Base-by-base conservation (phyloP, 345 rosid genomes). In the Pistacia vera region DNA sequence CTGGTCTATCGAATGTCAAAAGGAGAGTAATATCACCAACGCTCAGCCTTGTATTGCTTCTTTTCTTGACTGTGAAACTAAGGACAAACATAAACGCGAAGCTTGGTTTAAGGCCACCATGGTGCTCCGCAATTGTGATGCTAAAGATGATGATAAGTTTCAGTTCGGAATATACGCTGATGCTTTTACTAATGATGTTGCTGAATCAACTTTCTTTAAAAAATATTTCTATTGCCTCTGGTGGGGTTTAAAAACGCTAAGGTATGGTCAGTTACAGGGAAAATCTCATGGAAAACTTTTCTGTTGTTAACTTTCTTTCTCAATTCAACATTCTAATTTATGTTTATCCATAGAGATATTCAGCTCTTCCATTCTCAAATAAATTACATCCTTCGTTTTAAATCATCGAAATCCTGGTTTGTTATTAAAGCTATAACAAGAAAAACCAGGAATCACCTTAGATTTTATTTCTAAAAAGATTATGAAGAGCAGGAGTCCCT, bases 161-260 rank as follows among this genome's bases (percentile, higher is more conserved):
- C 85, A 85, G 70, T 96, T 89, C 58, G 98, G 98, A 63, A 88
- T 93, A 85, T 96, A 86, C 69, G 84, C 92, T 4, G 88, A 85
- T 63, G 97, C 95, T 25, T 91, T 91, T 75, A 84, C 72, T n/a
- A 84, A 83, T 79, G 79, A 89, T 3, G 95, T 96, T 33, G 92
- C 90, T 66, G 75, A 85, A 0, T 77, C 97, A 5, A n/a, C 64
- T 38, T 90, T 93, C 76, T 41, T 74, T 20, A 83, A 88, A 41
- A 96, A 92, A 73, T 92, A 85, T 78, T 91, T 93, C 78, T 96
- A 91, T 56, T 91, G 98, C 72, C 94, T 93, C 51, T 93, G 99
- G 97, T 93, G 96, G 94, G 98, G 98, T 20, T 86, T 96, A 13
- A 89, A 90, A 71, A 89, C 83, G 78, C 82, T 93, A 68, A 25